Evolutionary conservation across 2,329 filamentous ascomycete genomes (phyloP).

Genomic region (Penicillium nordicum): DNA sequence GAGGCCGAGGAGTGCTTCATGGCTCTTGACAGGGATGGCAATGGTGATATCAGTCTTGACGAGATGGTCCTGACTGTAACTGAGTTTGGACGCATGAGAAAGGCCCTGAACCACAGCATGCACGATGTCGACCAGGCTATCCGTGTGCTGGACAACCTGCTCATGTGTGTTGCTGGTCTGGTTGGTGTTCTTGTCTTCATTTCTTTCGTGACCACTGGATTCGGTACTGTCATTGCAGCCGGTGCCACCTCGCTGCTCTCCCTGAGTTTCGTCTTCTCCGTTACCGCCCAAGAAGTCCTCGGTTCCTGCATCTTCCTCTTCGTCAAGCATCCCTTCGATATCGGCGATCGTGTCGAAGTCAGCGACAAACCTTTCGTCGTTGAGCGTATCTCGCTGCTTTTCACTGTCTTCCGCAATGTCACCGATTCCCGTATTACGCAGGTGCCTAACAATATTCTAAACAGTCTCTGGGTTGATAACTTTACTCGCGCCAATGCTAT

Average conservation of each 20-base stretch:
- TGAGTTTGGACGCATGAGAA: conserved; percentile 79
- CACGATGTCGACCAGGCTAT: conserved; percentile 96
- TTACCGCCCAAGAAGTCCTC: conserved; percentile 90
- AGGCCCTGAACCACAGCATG: conserved; percentile 88
- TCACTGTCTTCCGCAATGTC: conserved; percentile 84
- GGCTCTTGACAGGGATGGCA: conserved; percentile 78
- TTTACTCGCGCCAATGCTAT: conserved; percentile 86
- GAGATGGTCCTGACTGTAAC: conserved; percentile 89
- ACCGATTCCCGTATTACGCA: conserved; percentile 75
- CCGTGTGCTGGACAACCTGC: conserved; percentile 79
- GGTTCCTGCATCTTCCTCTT: conserved; percentile 98
- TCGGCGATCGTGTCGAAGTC: conserved; percentile 90
- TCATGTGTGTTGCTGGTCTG: conserved; percentile 76
- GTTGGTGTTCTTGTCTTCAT: conserved; percentile 83
- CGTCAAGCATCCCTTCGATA: conserved; percentile 96
- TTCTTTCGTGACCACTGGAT: conserved; percentile 82
- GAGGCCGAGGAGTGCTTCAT: conserved; percentile 85
- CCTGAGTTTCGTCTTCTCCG: conserved; percentile 93
- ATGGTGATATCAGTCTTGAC: conserved; percentile 90
- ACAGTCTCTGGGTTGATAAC: conserved; percentile 94
- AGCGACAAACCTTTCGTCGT: conserved; percentile 67
- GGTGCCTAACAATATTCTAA: conserved; percentile 87
- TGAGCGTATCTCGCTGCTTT: conserved; percentile 90
- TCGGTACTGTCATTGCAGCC: conserved; percentile 80
- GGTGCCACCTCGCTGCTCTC: conserved; percentile 90